A percentile compares a stretch with the other conserved stretches of the same genome.
Evolutionary conservation across 257 asterid genomes (phyloP).

Genomic region (Leptodermis oblonga): DNA sequence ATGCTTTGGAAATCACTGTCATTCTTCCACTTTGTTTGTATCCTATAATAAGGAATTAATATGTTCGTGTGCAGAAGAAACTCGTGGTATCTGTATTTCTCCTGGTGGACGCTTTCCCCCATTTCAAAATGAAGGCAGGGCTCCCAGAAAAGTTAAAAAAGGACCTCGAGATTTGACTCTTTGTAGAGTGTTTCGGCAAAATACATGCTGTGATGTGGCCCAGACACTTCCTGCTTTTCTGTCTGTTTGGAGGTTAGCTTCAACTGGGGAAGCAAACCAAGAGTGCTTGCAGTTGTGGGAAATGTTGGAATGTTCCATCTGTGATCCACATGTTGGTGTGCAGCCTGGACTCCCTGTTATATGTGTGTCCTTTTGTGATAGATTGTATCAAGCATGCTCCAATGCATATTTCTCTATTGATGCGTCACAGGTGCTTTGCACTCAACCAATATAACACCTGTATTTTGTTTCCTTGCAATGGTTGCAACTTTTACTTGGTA

Average conservation of each 20-base stretch:
- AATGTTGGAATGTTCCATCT: conserved; percentile 82
- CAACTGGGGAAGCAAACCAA: conserved; percentile 92
- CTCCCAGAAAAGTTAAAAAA: conserved; percentile 79
- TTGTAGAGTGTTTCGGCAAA: conserved; percentile 87
- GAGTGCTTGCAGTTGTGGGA: conserved; percentile 98
- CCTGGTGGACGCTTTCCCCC: conserved; percentile 90
- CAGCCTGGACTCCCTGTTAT: conserved; percentile 75
- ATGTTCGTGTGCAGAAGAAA: conserved; percentile 45
- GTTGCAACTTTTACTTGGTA: not conserved
- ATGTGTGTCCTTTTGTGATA: conserved; percentile 77
- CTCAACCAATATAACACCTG: not conserved
- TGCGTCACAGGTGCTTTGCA: conserved; percentile 66
- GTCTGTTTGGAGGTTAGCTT: conserved; percentile 77
- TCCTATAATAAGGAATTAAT: not conserved
- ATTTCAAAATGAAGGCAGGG: conserved; percentile 68
- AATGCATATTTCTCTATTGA: conserved; percentile 79
- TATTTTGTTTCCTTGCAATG: not conserved
- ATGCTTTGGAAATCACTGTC: not conserved
- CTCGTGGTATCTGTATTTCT: conserved; percentile 70
- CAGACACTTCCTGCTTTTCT: conserved; percentile 88
- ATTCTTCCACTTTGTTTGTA: not conserved
- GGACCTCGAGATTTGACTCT: conserved; percentile 79
- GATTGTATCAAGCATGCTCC: conserved; percentile 74
- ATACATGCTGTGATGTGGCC: conserved; percentile 83
- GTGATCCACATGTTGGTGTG: conserved; percentile 86